A percentile compares a stretch with the other conserved stretches of the same genome.
phyloP scores from a whole-genome alignment of 257 asterid species.

The Gynochthodes officinalis region DNA sequence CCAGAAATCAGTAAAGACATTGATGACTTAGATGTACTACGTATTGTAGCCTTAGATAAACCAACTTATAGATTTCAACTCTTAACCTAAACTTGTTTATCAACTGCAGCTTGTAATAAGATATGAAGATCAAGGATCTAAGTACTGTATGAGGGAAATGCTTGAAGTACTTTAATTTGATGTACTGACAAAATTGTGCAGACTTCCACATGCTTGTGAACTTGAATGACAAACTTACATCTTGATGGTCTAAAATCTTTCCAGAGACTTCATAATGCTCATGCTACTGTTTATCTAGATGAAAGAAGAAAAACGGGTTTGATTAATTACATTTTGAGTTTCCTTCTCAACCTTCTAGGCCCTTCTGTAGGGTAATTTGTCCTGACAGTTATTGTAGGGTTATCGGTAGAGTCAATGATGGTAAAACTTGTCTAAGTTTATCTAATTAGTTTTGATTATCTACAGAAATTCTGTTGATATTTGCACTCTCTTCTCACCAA shows the following conservation, averaged over 20 bases:
- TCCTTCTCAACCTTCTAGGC: not conserved
- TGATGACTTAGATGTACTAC: not conserved
- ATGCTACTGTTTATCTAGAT: no score
- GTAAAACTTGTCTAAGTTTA: not conserved
- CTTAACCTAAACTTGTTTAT: not conserved
- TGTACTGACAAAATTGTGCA: not conserved
- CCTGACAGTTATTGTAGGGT: not conserved
- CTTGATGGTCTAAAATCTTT: no score
- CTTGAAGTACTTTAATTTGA: not conserved
- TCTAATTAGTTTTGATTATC: not conserved
- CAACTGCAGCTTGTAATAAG: not conserved
- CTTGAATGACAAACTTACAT: no score
- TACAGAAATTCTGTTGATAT: no score
- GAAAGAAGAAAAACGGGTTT: not conserved
- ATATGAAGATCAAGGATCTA: not conserved
- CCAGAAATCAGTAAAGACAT: not conserved
- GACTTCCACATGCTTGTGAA: not conserved
- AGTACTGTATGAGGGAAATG: no score
- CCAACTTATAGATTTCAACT: not conserved
- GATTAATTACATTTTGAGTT: not conserved
- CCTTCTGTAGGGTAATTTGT: not conserved
- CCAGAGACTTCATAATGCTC: no score
- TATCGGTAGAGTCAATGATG: not conserved
- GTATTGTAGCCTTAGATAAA: not conserved
- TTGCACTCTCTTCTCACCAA: not conserved